These are phyloP conservation scores for Vanrija humicola DNA, from an alignment of 1,284 basidiomycete genomes.

Conservation along the genomic window DNA sequence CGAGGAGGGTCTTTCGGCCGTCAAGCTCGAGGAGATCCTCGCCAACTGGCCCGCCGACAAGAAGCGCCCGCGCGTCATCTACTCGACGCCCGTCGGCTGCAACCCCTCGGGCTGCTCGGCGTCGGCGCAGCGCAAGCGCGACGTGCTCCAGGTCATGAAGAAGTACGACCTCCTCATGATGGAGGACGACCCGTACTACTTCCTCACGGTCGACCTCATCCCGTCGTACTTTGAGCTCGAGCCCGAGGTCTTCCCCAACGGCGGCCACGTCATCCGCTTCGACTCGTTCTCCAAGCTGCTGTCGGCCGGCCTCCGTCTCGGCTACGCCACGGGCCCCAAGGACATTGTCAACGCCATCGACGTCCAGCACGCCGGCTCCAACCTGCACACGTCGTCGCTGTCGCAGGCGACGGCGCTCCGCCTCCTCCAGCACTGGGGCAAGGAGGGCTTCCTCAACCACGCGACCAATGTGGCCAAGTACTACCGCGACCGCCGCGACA, in stretches of 20 bases:
- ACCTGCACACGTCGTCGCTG: constrained; percentile 73
- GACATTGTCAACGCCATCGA: constrained; percentile 71
- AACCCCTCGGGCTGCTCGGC: constrained; percentile 82
- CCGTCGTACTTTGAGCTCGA: constrained; percentile 80
- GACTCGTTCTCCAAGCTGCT: constrained; percentile 86
- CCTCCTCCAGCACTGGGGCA: constrained; percentile 72
- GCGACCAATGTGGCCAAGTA: constrained; percentile 67
- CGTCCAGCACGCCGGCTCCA: constrained; percentile 56
- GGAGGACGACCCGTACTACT: constrained; percentile 60
- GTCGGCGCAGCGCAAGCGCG: constrained; percentile 66
- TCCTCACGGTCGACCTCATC: constrained; percentile 54
- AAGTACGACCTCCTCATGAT: constrained; percentile 77
- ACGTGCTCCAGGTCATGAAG: constrained; percentile 68
- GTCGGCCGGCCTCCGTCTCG: constrained; percentile 62
- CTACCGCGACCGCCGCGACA: constrained; percentile 71
- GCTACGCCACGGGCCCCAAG: constrained; percentile 76
- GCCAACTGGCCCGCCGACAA: constrained; percentile 70
- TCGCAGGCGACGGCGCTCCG: constrained; percentile 70
- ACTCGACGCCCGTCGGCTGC: constrained; percentile 59
- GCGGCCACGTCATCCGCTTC: constrained; percentile 77
- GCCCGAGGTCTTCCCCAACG: constrained; percentile 48
- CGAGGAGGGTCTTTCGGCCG: constrained; percentile 65
- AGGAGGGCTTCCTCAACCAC: constrained; percentile 72
- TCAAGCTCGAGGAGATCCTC: constrained; percentile 62
- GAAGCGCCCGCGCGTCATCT: constrained; percentile 73